phyloP scores from a whole-genome alignment of 2,329 filamentous ascomycete species.

The Huntiella moniliformis region DNA sequence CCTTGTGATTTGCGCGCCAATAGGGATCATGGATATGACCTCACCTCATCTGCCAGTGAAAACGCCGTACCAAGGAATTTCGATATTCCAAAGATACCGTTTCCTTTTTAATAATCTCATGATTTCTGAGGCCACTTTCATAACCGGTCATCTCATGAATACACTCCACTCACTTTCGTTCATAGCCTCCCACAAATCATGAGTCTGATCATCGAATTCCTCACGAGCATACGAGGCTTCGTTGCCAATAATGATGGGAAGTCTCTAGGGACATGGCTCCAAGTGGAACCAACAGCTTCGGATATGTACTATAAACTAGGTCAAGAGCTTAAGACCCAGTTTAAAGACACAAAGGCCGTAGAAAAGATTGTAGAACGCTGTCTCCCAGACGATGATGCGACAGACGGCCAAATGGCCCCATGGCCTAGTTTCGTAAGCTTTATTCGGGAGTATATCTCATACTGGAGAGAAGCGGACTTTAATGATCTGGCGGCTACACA shows the following conservation, averaged over 20 bases:
- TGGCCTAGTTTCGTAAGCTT: conserved; percentile 68
- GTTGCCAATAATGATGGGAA: conserved; percentile 44
- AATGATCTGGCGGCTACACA: conserved; percentile 59
- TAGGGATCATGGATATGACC: not conserved
- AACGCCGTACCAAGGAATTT: not conserved
- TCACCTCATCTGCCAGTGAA: not conserved
- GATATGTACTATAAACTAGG: conserved; percentile 50
- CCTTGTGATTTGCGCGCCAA: conserved; percentile 5
- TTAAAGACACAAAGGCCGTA: conserved; percentile 30
- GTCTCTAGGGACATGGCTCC: conserved; percentile 49
- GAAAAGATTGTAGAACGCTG: conserved; percentile 43
- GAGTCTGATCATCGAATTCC: conserved; percentile 48
- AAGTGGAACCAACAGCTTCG: conserved; percentile 53
- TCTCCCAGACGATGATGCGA: conserved; percentile 40
- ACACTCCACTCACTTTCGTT: not conserved
- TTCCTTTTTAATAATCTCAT: not conserved
- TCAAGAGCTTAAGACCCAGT: conserved; percentile 43
- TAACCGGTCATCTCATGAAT: not conserved
- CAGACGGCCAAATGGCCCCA: conserved; percentile 40
- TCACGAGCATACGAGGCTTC: conserved; percentile 40
- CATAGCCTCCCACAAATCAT: conserved; percentile 22
- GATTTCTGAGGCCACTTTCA: not conserved
- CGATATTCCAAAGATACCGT: not conserved
- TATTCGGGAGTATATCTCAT: conserved; percentile 62
- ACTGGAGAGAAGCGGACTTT: conserved; percentile 63